Conservation (phyloP, 1,284 basidiomycete genomes). For the Hemileia vastatrix region DNA sequence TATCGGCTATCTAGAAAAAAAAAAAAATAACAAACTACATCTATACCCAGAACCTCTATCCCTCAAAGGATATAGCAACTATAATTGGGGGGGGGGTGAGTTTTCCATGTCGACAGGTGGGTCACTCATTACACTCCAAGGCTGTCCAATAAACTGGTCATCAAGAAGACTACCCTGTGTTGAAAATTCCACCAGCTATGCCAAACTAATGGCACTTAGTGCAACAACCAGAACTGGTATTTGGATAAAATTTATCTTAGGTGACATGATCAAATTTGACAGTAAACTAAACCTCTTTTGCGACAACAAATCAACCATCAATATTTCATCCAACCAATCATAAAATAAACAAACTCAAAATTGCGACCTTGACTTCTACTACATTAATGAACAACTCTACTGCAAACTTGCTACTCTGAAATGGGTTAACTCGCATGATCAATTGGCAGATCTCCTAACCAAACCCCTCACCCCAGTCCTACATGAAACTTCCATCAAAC, state of each 20-base stretch:
- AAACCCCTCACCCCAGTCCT: no score
- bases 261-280: not conserved
- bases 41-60: no score
- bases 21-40: no score
- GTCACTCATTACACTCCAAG: not conserved
- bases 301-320: slow-evolving; percentile 3
- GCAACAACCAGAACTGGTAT: not conserved
- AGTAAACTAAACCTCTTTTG: not conserved
- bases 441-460: no score
- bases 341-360: not conserved
- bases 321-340: not conserved
- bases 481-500: no score
- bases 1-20: not conserved
- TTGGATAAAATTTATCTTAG: not conserved
- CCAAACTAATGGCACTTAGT: slow-evolving; percentile 5
- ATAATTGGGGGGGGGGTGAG: not conserved
- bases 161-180: slow-evolving; percentile 4
- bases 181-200: not conserved
- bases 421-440: no score
- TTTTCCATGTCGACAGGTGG: not conserved
- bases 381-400: not conserved
- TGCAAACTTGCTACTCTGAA: no score
- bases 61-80: no score
- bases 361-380: not conserved
- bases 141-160: not conserved